These are phyloP conservation scores for Canavalia gladiata DNA, from an alignment of 306 rosid genomes.

Conservation along the genomic window DNA sequence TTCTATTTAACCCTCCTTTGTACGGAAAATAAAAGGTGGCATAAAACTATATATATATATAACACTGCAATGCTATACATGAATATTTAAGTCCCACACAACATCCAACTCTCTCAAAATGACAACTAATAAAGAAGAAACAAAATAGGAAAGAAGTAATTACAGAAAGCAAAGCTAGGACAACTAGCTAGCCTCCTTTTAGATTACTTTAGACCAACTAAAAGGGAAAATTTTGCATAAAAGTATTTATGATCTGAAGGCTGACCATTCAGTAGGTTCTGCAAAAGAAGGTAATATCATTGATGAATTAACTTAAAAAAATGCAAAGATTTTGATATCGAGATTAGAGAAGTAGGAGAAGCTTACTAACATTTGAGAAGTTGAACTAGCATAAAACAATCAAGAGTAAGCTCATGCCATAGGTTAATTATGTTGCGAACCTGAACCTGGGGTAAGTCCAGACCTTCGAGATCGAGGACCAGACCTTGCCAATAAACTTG, in stretches of 20 bases:
- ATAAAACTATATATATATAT: neutral
- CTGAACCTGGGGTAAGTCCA: slow-evolving; percentile 3
- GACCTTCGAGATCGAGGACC: slow-evolving; percentile 36
- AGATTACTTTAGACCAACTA: neutral
- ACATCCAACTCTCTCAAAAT: neutral
- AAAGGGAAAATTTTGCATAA: neutral
- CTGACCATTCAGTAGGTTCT: slow-evolving; percentile 13
- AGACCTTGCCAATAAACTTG: neutral
- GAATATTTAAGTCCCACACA: neutral
- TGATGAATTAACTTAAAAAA: neutral
- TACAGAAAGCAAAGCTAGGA: neutral
- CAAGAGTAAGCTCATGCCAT: neutral
- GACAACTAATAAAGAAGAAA: neutral
- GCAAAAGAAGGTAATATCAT: slow-evolving; percentile 3
- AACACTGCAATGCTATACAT: neutral
- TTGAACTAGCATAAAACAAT: neutral
- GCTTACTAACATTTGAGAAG: slow-evolving; percentile 32
- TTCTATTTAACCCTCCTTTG: neutral
- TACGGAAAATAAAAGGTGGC: neutral
- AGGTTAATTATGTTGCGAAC: slow-evolving; percentile 24
- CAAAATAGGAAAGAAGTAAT: neutral
- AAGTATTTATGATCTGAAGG: neutral
- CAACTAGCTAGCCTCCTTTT: neutral
- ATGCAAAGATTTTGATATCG: neutral
- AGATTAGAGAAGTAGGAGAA: neutral